These are phyloP conservation scores for Hypericum androsaemum DNA, from an alignment of 345 rosid genomes.

Conservation along the genomic window DNA sequence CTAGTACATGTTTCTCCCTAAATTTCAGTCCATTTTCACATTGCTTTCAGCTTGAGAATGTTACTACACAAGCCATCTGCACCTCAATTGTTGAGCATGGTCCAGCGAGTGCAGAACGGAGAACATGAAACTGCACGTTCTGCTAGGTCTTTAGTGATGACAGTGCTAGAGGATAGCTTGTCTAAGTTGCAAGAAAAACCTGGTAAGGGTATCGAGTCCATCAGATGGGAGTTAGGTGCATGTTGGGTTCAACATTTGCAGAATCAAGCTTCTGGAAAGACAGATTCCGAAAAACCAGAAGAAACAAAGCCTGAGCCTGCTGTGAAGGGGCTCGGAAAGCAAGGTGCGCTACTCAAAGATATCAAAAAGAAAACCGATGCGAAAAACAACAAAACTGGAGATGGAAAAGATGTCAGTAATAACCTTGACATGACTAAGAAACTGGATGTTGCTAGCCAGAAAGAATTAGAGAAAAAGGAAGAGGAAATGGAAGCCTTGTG, in stretches of 20 bases:
- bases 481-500: conserved; percentile 56
- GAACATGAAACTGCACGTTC: conserved; percentile 46
- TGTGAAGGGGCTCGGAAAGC: conserved; percentile 97
- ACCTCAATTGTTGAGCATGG: conserved; percentile 18
- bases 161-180: conserved; percentile 46
- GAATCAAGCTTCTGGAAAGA: conserved; percentile 48
- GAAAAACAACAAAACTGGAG: conserved; percentile 53
- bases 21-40: no score
- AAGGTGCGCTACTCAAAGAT: conserved; percentile 80
- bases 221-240: conserved; percentile 30
- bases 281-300: conserved; percentile 58
- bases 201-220: conserved; percentile 8
- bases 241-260: conserved; percentile 32
- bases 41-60: conserved; percentile 19
- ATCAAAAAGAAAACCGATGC: conserved; percentile 73
- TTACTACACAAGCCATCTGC: conserved; percentile 19
- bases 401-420: conserved; percentile 37
- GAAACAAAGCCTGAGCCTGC: conserved; percentile 68
- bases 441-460: conserved; percentile 34
- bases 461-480: conserved; percentile 49
- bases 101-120: conserved; percentile 49
- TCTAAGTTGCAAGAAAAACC: conserved; percentile 23
- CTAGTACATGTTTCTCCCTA: no score
- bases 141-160: conserved; percentile 58
- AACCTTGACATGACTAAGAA: conserved; percentile 37